Percentiles rank a stretch among this genome's conserved stretches.
phyloP scores from a whole-genome alignment of 1,139 yeast genomes.

The Yamadazyma aaseri region DNA sequence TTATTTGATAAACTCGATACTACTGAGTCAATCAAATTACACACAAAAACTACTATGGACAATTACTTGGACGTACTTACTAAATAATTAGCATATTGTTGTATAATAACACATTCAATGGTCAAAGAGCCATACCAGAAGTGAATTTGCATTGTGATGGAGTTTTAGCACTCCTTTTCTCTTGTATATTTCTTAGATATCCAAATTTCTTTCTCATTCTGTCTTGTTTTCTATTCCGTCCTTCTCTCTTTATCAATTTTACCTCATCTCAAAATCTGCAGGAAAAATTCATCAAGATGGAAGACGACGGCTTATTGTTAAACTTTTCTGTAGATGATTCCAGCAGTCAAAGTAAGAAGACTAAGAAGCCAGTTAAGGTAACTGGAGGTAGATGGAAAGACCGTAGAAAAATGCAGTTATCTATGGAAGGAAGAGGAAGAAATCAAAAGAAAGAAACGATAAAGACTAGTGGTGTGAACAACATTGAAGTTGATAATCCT shows the following conservation, averaged over 20 bases:
- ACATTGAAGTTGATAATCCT: conserved; percentile 27
- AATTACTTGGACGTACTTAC: conserved; percentile 10
- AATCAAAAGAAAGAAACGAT: conserved; percentile 26
- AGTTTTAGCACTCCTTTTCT: too few relatives aligned
- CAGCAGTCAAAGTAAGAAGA: conserved; percentile 16
- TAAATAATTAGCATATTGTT: neutral
- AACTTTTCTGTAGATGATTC: conserved; percentile 55
- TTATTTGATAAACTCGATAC: neutral
- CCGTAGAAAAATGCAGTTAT: conserved; percentile 58
- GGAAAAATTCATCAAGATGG: conserved; percentile 12
- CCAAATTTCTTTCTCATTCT: too few relatives aligned
- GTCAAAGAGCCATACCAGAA: too few relatives aligned
- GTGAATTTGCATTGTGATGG: too few relatives aligned
- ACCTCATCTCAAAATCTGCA: conserved; percentile 12
- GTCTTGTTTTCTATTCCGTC: too few relatives aligned
- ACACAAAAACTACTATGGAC: conserved; percentile 7
- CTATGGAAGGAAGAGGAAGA: conserved; percentile 46
- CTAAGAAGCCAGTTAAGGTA: conserved; percentile 31
- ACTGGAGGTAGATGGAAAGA: conserved; percentile 83
- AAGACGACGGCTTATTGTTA: conserved; percentile 65
- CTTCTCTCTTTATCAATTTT: conserved; percentile 1
- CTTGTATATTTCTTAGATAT: too few relatives aligned
- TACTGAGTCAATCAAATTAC: neutral
- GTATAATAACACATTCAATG: too few relatives aligned
- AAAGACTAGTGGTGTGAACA: conserved; percentile 37